Conservation (phyloP, 192 early-diverging fungal species). For the Radiomyces spectabilis region DNA sequence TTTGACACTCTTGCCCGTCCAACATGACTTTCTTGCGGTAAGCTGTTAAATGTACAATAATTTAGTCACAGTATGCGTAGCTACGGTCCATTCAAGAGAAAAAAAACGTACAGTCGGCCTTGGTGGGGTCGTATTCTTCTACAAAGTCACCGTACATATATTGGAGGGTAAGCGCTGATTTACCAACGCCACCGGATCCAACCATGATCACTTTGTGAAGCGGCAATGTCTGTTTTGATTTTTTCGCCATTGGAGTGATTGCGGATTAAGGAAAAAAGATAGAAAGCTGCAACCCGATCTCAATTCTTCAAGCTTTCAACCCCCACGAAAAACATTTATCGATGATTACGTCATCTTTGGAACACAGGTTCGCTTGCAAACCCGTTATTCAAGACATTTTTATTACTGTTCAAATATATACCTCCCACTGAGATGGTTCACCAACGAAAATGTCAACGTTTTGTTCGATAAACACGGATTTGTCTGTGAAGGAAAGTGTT, state of each 20-base stretch:
- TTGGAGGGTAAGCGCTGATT: slow-evolving; percentile 82
- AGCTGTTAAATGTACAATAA: slow-evolving; percentile 15
- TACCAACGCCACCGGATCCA: slow-evolving; percentile 85
- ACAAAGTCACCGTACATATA: slow-evolving; percentile 93
- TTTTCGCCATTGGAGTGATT: slow-evolving; percentile 58
- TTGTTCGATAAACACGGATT: background rate
- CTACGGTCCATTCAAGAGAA: too few relatives aligned
- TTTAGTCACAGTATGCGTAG: background rate
- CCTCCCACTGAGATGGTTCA: background rate
- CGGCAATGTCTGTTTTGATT: slow-evolving; percentile 57
- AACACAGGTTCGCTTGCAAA: too few relatives aligned
- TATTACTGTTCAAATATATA: background rate
- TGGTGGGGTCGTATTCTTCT: slow-evolving; percentile 92
- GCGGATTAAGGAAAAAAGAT: background rate
- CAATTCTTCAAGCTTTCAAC: background rate
- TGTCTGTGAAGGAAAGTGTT: too few relatives aligned
- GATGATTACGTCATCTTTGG: background rate
- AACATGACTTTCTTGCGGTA: slow-evolving; percentile 78
- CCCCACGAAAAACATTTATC: background rate
- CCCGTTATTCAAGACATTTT: too few relatives aligned
- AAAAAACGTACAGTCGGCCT: slow-evolving; percentile 58
- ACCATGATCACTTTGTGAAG: slow-evolving; percentile 93
- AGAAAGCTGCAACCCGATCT: background rate
- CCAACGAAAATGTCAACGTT: background rate
- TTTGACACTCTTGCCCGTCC: slow-evolving; percentile 71